Evolutionary conservation across 2,329 filamentous ascomycete genomes (phyloP).

Genomic region (Trichophyton simii): DNA sequence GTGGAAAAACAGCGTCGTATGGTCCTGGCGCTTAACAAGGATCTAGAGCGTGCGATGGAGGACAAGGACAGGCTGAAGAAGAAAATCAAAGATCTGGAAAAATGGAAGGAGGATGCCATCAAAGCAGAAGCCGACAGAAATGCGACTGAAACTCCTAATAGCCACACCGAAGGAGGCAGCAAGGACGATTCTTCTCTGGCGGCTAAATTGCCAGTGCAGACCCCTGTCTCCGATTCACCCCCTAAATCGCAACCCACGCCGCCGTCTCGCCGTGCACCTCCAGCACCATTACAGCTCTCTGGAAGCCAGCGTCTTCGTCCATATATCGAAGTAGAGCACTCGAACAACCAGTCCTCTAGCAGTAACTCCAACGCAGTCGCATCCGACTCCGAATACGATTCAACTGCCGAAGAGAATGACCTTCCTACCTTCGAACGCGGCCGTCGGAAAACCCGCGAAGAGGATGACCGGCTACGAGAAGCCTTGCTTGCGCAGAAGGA

Average conservation of each 20-base stretch:
- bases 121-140: background rate
- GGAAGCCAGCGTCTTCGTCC: conserved; percentile 31
- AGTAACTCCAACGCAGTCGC: conserved; percentile 25
- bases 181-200: background rate
- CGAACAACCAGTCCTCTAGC: conserved; percentile 29
- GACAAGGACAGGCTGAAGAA: conserved; percentile 90
- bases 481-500: conserved; percentile 49
- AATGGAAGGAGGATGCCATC: conserved; percentile 3
- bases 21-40: conserved; percentile 87
- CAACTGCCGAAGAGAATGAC: conserved; percentile 58
- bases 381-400: conserved; percentile 73
- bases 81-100: conserved; percentile 65
- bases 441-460: conserved; percentile 69
- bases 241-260: background rate
- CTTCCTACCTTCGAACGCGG: conserved; percentile 49
- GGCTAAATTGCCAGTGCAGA: background rate
- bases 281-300: conserved; percentile 66
- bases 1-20: conserved; percentile 94
- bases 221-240: background rate
- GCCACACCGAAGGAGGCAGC: background rate
- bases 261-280: conserved; percentile 66
- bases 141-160: background rate
- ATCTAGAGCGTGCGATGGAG: conserved; percentile 77
- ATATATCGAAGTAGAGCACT: conserved; percentile 33
- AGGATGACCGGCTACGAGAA: conserved; percentile 71